A percentile compares a stretch with the other conserved stretches of the same genome.
phyloP scores from a whole-genome alignment of 2,329 filamentous ascomycete species.

The Fusarium tjaetaba region DNA sequence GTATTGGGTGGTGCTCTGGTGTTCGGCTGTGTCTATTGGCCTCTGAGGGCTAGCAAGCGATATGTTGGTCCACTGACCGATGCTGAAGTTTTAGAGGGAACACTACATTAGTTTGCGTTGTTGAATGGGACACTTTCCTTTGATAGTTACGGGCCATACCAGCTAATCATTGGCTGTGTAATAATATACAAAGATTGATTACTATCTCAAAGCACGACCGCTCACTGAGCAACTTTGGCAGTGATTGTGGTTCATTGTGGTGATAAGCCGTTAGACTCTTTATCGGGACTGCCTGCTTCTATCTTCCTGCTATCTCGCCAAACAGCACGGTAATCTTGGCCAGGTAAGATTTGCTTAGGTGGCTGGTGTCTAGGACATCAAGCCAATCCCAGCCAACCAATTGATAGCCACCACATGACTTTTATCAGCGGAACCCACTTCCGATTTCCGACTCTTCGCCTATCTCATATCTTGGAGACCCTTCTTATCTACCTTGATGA shows the following conservation, averaged over 20 bases:
- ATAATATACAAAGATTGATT: background rate
- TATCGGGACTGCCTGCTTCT: background rate
- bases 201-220: background rate
- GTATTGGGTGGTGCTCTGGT: slow-evolving; percentile 20
- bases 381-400: background rate
- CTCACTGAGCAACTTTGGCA: background rate
- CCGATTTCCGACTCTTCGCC: background rate
- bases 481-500: background rate
- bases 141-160: no score
- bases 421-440: background rate
- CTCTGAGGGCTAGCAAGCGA: slow-evolving; percentile 14
- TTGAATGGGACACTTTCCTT: no score
- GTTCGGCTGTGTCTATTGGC: slow-evolving; percentile 33
- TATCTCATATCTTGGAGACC: background rate
- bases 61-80: slow-evolving; percentile 24
- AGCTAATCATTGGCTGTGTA: no score
- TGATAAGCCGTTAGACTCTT: background rate
- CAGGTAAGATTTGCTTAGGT: background rate
- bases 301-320: background rate
- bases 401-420: background rate
- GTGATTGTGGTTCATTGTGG: background rate
- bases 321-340: background rate
- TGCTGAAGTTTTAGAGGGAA: background rate
- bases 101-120: background rate
- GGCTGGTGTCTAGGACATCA: background rate